Base-by-base conservation (phyloP, 2,329 filamentous ascomycete genomes). In the Aspergillus sp. region DNA sequence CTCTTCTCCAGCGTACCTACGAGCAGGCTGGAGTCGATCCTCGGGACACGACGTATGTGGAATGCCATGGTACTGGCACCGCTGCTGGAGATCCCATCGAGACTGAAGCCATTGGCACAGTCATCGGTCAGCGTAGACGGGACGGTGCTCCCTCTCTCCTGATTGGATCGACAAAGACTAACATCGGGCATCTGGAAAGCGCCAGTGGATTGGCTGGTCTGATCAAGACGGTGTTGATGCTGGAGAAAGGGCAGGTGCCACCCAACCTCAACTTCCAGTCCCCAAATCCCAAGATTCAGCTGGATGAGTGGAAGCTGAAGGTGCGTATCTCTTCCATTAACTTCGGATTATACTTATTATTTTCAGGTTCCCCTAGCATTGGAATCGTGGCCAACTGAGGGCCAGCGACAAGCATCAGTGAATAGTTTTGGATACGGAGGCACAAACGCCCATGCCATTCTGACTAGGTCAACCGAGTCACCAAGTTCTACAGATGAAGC, bases 401-500 rank as follows among this genome's bases (percentile, higher is more conserved):
- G 41, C 11, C 38, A 36, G 7, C 48, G 50, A 27, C 40, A 58
- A n/a, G 47, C 51, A 7, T 57, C 53, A 13, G 46, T 64, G 7
- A 64, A 62, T 42, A 54, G 46, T 1, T 61, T 62, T 43, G 60
- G 61, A 3, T 55, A 57, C 49, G 34, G 46, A 10, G 48, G 48
- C 6, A 37, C 46, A 19, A 49, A 49, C 28, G 44, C 47, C 6
- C 47, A 13, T 34, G 19, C 8, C 33, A 34, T 8, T 34, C n/a
- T 34, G n/a, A 12, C 33, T 13, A 34, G 33, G 4, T 13, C 33
- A n/a, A 34, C n/a, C 33, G 33, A 12, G 19, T 34, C 5, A 34
- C 33, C 33, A n/a, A n/a, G n/a, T n/a, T n/a, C n/a, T n/a, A n/a
- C n/a, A n/a, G n/a, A n/a, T n/a, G n/a, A n/a, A n/a, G n/a, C n/a